Base-by-base conservation (phyloP, 768 basidiomycete genomes). In the Suillus lakei region DNA sequence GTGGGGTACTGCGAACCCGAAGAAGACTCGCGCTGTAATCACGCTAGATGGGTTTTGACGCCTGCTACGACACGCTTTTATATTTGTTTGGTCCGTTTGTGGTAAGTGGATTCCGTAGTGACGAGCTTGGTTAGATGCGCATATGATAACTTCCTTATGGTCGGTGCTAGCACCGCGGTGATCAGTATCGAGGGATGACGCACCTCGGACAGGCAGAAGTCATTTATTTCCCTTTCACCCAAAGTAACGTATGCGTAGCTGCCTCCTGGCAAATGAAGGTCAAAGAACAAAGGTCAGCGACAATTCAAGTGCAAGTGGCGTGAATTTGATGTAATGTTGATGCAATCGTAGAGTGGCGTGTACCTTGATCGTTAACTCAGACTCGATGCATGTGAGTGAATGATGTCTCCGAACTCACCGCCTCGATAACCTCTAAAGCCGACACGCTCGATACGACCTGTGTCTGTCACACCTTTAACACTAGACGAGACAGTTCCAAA, bases 11-110 rank as follows among this genome's bases (percentile, higher is more conserved):
- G 8, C 16, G 50, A 54, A 32, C 30, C 53, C 53, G 21, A 54
- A 54, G 53, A 54, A 32, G 53, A 32, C 30, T 12, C 53, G 53
- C 53, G 53, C 53, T 54, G 53, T 54, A 54, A 54, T 54, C 53
- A 32, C 53, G 30, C 10, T 54, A 21, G 16, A 10, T 30, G 16
- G 53, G 9, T 32, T 32, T 32, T 32, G 28, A 21, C 28, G 9
- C 21, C 9, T 30, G 21, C 18, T 21, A 21, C 18, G 51, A 53
- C 18, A 21, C 4, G 10, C 32, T 28, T 51, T 51, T 26, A 23
- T 48, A n/a, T 48, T 23, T 46, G 15, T 6, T 53, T 54, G 53
- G n/a, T 32, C 53, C 53, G 53, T 54, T 32, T 54, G 51, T 21
- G 51, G 51, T 54, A 54, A 51, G 26, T 51, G 7, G 50, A 12